Percentiles rank a stretch among this genome's conserved stretches.
phyloP scores from a whole-genome alignment of 2,329 filamentous ascomycete genomes.

The Aureobasidium zeae region DNA sequence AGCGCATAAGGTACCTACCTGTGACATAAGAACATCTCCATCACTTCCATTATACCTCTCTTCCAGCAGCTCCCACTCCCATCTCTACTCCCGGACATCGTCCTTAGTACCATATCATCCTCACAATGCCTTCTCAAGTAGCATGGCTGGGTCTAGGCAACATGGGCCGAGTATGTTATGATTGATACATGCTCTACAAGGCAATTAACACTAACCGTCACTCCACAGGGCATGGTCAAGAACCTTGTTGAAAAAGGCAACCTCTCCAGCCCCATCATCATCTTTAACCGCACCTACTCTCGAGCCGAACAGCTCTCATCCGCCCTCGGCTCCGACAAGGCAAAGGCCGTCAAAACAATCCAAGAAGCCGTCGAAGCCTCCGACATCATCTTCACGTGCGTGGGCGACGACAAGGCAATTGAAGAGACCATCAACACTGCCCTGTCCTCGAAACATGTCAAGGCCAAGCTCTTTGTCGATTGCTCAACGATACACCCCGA shows the following conservation, averaged over 20 bases:
- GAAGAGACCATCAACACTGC: constrained; percentile 51
- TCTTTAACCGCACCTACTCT: constrained; percentile 70
- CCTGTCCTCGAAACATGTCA: constrained; percentile 42
- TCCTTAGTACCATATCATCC: too few relatives aligned
- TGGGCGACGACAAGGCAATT: constrained; percentile 69
- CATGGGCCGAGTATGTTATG: constrained; percentile 59
- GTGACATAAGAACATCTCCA: too few relatives aligned
- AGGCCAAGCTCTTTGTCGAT: constrained; percentile 72
- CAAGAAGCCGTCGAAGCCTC: constrained; percentile 56
- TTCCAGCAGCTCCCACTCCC: too few relatives aligned
- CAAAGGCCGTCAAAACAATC: constrained; percentile 55
- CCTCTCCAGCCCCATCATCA: constrained; percentile 59
- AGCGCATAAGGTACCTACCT: too few relatives aligned
- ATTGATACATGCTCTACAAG: constrained; percentile 13
- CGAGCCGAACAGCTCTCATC: constrained; percentile 56
- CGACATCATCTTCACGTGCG: constrained; percentile 73
- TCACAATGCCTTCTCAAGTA: constrained; percentile 43
- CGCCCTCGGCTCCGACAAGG: constrained; percentile 52
- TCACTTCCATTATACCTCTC: too few relatives aligned
- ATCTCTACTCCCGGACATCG: too few relatives aligned
- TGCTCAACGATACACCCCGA: constrained; percentile 84
- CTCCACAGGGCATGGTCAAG: constrained; percentile 65
- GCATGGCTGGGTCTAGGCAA: constrained; percentile 80
- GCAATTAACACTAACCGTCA: constrained; percentile 4
- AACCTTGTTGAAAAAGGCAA: constrained; percentile 72